Conservation (phyloP, 75 land plant genomes). For the Cupressus sempervirens region DNA sequence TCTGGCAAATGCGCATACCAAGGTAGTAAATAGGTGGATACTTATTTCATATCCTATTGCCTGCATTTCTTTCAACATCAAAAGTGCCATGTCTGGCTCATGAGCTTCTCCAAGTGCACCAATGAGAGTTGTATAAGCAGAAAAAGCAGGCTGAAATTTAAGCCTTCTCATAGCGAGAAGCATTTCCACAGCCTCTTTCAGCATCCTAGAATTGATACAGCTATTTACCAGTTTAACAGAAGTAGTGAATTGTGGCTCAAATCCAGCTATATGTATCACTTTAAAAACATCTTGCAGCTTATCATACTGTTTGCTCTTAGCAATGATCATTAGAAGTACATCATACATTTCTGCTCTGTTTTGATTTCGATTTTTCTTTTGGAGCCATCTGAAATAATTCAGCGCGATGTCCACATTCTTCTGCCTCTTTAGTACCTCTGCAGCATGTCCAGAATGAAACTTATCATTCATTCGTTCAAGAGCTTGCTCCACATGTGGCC, state of each 20-base stretch:
- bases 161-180: constrained; percentile 60
- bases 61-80: constrained; percentile 77
- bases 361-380: constrained; percentile 28
- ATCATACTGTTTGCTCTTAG: constrained; percentile 32
- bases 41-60: constrained; percentile 69
- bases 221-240: constrained; percentile 37
- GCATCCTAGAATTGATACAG: constrained; percentile 31
- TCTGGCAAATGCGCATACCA: constrained; percentile 57
- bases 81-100: constrained; percentile 57
- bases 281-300: constrained; percentile 39
- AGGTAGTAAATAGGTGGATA: constrained; percentile 54
- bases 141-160: constrained; percentile 75
- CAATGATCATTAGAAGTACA: constrained; percentile 50
- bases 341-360: constrained; percentile 63
- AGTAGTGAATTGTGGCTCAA: constrained; percentile 31
- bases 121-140: constrained; percentile 69
- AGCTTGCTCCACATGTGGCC: constrained; percentile 39
- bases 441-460: constrained; percentile 32
- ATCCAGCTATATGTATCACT: constrained; percentile 64
- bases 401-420: constrained; percentile 53
- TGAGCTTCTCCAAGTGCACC: constrained; percentile 58
- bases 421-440: constrained; percentile 47
- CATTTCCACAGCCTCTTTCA: constrained; percentile 55
- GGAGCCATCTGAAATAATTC: constrained; percentile 65
- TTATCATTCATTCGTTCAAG: constrained; percentile 22